Conservation (phyloP, 805 yeast species). For the Pichia deserticola region DNA sequence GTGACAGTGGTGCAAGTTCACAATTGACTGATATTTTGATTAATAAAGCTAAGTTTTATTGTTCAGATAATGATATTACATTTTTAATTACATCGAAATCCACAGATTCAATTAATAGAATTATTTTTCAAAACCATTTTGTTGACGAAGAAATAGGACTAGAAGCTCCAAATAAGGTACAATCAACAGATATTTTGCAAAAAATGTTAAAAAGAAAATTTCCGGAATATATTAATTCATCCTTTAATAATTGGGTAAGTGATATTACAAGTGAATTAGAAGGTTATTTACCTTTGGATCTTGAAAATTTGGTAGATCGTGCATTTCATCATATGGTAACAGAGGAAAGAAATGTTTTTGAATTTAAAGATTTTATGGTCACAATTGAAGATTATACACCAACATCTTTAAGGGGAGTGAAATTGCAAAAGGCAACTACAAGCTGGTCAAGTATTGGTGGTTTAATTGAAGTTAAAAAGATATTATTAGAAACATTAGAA, state of each 20-base stretch:
- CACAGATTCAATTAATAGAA: constrained; percentile 55
- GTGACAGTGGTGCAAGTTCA: constrained; percentile 52
- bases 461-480: constrained; percentile 60
- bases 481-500: constrained; percentile 80
- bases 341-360: constrained; percentile 3
- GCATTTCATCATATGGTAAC: constrained; percentile 46
- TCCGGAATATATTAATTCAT: constrained; percentile 26
- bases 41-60: constrained; percentile 35
- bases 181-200: constrained; percentile 38
- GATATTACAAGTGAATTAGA: constrained; percentile 69
- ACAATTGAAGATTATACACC: constrained; percentile 72
- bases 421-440: constrained; percentile 66
- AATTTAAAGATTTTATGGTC: constrained; percentile 36
- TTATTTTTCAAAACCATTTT: constrained; percentile 60
- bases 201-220: constrained; percentile 25
- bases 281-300: constrained; percentile 82
- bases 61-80: constrained; percentile 43
- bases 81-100: constrained; percentile 57
- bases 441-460: constrained; percentile 93
- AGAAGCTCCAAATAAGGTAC: constrained; percentile 60
- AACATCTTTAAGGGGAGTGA: constrained; percentile 77
- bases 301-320: constrained; percentile 64
- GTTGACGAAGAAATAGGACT: constrained; percentile 56
- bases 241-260: constrained; percentile 31
- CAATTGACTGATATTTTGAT: constrained; percentile 60